Evolutionary conservation across 768 basidiomycete genomes (phyloP).

Genomic region (Aureoboletus auriporus): DNA sequence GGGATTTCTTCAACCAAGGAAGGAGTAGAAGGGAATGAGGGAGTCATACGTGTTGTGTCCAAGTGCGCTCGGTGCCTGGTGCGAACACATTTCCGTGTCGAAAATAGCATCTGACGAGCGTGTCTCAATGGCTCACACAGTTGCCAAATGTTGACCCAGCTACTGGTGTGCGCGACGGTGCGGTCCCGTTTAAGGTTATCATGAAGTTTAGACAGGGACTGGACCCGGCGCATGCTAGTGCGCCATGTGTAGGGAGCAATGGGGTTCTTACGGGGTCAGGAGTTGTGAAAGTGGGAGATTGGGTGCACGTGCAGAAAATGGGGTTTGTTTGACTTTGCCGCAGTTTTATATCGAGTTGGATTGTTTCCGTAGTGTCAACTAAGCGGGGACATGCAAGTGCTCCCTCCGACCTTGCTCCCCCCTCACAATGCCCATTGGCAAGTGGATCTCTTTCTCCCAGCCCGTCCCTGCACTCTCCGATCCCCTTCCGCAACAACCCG

Average conservation of each 20-base stretch:
- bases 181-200: slow-evolving; percentile 72
- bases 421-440: slow-evolving; percentile 34
- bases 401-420: slow-evolving; percentile 14
- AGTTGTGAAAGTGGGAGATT: slow-evolving; percentile 57
- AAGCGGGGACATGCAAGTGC: slow-evolving; percentile 4
- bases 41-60: slow-evolving; percentile 53
- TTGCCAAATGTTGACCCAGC: slow-evolving; percentile 68
- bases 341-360: too few species aligned
- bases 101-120: slow-evolving; percentile 7
- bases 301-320: slow-evolving; percentile 46
- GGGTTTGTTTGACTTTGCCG: slow-evolving; percentile 20
- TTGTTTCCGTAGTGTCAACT: neutral
- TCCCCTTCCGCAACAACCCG: slow-evolving; percentile 23
- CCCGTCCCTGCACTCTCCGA: slow-evolving; percentile 22
- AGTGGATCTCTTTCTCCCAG: slow-evolving; percentile 35
- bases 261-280: slow-evolving; percentile 51
- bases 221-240: slow-evolving; percentile 44
- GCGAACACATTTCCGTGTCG: slow-evolving; percentile 23
- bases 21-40: slow-evolving; percentile 9
- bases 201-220: slow-evolving; percentile 68
- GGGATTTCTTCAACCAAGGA: slow-evolving; percentile 38
- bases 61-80: slow-evolving; percentile 74
- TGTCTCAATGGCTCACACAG: slow-evolving; percentile 33
- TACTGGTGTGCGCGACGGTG: slow-evolving; percentile 62
- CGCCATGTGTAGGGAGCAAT: slow-evolving; percentile 68